Percentiles rank a stretch among this genome's conserved stretches.
Conservation (phyloP, 768 basidiomycete species). For the Podaxis sp. region DNA sequence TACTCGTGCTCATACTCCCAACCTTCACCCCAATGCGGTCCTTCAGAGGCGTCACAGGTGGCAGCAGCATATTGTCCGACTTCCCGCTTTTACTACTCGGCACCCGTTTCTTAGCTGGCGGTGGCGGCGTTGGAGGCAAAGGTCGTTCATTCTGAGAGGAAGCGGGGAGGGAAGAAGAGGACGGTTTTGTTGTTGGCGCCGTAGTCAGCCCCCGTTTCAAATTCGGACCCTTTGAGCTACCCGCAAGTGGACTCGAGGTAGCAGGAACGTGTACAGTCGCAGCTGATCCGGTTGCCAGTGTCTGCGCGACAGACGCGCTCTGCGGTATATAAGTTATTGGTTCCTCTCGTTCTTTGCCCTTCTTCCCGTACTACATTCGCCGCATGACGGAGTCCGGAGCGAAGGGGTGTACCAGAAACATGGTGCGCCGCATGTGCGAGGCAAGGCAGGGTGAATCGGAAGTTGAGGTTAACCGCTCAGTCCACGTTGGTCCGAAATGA, state of each 20-base stretch:
- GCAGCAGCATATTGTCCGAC: not conserved
- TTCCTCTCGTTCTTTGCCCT: constrained; percentile 55
- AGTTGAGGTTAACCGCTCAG: constrained; percentile 20
- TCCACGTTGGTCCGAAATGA: constrained; percentile 11
- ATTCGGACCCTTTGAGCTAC: constrained; percentile 12
- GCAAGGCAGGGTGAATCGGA: constrained; percentile 9
- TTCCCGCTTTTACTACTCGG: not conserved
- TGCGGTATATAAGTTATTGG: constrained; percentile 30
- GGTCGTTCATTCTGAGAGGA: constrained; percentile 4
- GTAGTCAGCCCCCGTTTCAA: constrained; percentile 14
- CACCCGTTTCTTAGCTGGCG: constrained; percentile 19
- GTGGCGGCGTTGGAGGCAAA: constrained; percentile 12
- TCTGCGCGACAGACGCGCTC: constrained; percentile 35
- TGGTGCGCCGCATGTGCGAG: not conserved
- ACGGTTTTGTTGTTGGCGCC: not conserved
- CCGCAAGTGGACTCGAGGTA: constrained; percentile 26
- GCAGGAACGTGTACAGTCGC: constrained; percentile 22
- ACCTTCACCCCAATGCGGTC: not conserved
- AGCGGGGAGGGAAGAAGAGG: not conserved
- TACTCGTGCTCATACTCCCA: not conserved
- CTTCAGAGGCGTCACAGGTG: constrained; percentile 3
- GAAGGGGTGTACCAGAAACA: not conserved
- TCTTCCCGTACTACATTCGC: constrained; percentile 52
- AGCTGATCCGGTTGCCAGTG: constrained; percentile 22
- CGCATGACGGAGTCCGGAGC: not conserved